A percentile compares a stretch with the other conserved stretches of the same genome.
Evolutionary conservation across 176 grass and related monocot species (phyloP).

Genomic region (Poa annua): DNA sequence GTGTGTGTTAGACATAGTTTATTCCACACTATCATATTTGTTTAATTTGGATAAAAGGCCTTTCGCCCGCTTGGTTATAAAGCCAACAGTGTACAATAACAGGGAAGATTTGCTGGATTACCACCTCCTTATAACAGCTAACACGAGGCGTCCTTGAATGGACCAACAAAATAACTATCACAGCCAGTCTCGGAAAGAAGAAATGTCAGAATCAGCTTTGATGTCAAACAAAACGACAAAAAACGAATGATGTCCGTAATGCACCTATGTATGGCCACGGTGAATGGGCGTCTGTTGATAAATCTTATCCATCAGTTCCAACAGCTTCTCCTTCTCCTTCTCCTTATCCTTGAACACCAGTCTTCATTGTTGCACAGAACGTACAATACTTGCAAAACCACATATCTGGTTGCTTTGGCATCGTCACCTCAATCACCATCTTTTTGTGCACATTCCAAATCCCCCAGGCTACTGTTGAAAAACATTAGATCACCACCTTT

Average conservation of each 20-base stretch:
- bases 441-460: not conserved
- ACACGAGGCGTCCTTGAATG: not conserved
- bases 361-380: not conserved
- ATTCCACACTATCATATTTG: slow-evolving; percentile 3
- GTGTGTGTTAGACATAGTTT: not conserved
- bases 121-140: not conserved
- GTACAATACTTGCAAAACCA: not conserved
- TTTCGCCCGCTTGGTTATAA: not conserved
- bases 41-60: not conserved
- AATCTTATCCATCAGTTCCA: slow-evolving; percentile 8
- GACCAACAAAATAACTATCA: not conserved
- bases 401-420: not conserved
- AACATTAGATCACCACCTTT: not conserved
- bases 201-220: slow-evolving; percentile 6
- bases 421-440: not conserved
- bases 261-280: not conserved
- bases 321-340: not conserved
- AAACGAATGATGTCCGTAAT: not conserved
- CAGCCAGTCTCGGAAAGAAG: not conserved
- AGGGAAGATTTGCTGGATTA: slow-evolving; percentile 1
- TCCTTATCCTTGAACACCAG: not conserved
- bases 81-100: not conserved
- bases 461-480: not conserved
- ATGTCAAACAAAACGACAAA: not conserved
- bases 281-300: not conserved